A percentile compares a stretch with the other conserved stretches of the same genome.
Evolutionary conservation across 2,329 filamentous ascomycete species (phyloP).

Genomic region (Raffaelea arxii): DNA sequence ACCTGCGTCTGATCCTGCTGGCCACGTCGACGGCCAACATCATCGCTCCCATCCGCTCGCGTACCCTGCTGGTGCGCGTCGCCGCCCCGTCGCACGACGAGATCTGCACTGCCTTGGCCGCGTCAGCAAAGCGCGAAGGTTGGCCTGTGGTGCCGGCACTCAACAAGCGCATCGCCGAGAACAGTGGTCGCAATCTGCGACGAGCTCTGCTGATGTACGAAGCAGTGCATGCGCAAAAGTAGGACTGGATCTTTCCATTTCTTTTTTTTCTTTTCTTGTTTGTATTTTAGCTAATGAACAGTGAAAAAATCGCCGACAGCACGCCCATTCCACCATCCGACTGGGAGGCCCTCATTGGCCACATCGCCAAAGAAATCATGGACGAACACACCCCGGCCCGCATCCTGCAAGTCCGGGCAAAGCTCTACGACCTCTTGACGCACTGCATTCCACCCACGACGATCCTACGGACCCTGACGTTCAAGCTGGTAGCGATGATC

Average conservation of each 20-base stretch:
- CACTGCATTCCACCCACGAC: slow-evolving; percentile 95
- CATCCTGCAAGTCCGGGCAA: slow-evolving; percentile 79
- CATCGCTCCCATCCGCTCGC: slow-evolving; percentile 91
- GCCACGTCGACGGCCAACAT: slow-evolving; percentile 98
- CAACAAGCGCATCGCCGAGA: slow-evolving; percentile 76
- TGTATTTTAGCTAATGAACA: slow-evolving; percentile 24
- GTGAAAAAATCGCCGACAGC: slow-evolving; percentile 79
- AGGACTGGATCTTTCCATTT: slow-evolving; percentile 23
- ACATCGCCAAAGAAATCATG: slow-evolving; percentile 89
- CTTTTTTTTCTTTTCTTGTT: background rate
- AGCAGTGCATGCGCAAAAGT: slow-evolving; percentile 96
- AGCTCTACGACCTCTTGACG: slow-evolving; percentile 93
- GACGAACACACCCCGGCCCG: slow-evolving; percentile 84
- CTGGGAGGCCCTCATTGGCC: slow-evolving; percentile 85
- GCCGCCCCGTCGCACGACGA: slow-evolving; percentile 79
- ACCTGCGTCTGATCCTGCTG: slow-evolving; percentile 80
- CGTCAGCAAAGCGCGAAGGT: slow-evolving; percentile 65
- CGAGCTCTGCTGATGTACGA: slow-evolving; percentile 94
- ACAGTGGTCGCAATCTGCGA: slow-evolving; percentile 84
- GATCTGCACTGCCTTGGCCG: slow-evolving; percentile 68
- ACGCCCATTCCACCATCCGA: slow-evolving; percentile 91
- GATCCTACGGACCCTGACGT: slow-evolving; percentile 88
- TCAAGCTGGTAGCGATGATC: slow-evolving; percentile 78
- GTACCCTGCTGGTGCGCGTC: slow-evolving; percentile 85
- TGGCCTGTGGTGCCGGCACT: slow-evolving; percentile 70